phyloP scores from a whole-genome alignment of 257 asterid genomes.

The Plantago elongata region DNA sequence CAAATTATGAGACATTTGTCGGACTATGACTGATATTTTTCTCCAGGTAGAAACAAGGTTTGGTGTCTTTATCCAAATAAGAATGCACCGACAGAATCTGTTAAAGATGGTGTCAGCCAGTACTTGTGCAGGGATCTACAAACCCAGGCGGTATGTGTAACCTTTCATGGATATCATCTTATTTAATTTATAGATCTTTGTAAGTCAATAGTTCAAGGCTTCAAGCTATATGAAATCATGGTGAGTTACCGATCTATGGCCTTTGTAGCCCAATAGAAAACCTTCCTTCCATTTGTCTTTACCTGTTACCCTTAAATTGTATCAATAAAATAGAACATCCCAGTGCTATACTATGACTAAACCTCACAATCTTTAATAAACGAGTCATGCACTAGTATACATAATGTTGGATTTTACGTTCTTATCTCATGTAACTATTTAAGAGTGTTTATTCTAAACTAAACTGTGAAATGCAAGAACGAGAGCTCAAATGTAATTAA shows the following conservation, averaged over 20 bases:
- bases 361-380: background rate
- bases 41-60: constrained; percentile 68
- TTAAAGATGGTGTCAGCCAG: constrained; percentile 43
- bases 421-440: too few species aligned
- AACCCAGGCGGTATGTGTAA: constrained; percentile 34
- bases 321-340: background rate
- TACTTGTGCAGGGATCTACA: constrained; percentile 30
- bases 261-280: constrained; percentile 2
- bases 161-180: constrained; percentile 9
- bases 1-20: background rate
- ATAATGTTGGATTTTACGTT: background rate
- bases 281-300: background rate
- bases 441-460: too few species aligned
- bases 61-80: constrained; percentile 91
- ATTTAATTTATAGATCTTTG: constrained; percentile 2
- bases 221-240: background rate
- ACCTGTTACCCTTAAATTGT: background rate
- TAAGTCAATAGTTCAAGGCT: constrained; percentile 1
- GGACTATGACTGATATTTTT: constrained; percentile 24
- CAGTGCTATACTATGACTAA: background rate
- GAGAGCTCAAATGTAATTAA: too few species aligned
- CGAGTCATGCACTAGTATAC: background rate
- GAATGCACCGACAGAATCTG: constrained; percentile 56
- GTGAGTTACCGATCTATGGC: background rate
- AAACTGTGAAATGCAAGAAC: too few species aligned